These are phyloP conservation scores for Osmanthus fragrans DNA, from an alignment of 257 asterid species.

Conservation along the genomic window DNA sequence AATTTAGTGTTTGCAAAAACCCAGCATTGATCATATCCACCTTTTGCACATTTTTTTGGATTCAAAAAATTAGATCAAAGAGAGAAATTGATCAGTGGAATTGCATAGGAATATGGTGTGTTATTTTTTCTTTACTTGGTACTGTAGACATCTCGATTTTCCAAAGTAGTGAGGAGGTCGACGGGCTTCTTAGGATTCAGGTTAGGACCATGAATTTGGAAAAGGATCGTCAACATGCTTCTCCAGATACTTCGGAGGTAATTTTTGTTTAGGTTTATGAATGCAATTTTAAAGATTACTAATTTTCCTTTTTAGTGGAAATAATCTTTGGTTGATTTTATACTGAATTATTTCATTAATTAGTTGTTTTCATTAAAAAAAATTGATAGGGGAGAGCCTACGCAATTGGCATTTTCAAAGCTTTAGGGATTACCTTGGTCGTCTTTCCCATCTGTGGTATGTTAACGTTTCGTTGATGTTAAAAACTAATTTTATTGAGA, in stretches of 20 bases:
- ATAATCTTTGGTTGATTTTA: too few relatives aligned
- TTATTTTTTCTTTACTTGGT: too few relatives aligned
- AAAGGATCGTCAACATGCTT: constrained; percentile 70
- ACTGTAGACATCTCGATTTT: too few relatives aligned
- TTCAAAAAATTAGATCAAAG: too few relatives aligned
- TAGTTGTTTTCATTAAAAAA: constrained; percentile 5
- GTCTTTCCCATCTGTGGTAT: constrained; percentile 86
- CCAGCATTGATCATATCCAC: too few relatives aligned
- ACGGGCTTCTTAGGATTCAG: constrained; percentile 24
- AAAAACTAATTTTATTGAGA: background rate
- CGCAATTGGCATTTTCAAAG: constrained; percentile 80
- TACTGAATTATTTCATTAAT: background rate
- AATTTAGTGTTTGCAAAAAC: too few relatives aligned
- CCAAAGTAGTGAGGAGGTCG: too few relatives aligned
- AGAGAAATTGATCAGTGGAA: too few relatives aligned
- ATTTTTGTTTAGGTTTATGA: background rate
- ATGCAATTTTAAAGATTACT: background rate
- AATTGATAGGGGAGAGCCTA: constrained; percentile 81
- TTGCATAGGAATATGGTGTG: too few relatives aligned
- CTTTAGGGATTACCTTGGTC: constrained; percentile 80
- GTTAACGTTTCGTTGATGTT: background rate
- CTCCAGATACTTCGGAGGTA: constrained; percentile 77
- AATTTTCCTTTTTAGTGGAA: background rate
- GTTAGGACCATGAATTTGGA: constrained; percentile 54
- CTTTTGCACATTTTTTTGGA: too few relatives aligned